Evolutionary conservation across 2,329 filamentous ascomycete genomes (phyloP).

Genomic region (Lithohypha guttulata): DNA sequence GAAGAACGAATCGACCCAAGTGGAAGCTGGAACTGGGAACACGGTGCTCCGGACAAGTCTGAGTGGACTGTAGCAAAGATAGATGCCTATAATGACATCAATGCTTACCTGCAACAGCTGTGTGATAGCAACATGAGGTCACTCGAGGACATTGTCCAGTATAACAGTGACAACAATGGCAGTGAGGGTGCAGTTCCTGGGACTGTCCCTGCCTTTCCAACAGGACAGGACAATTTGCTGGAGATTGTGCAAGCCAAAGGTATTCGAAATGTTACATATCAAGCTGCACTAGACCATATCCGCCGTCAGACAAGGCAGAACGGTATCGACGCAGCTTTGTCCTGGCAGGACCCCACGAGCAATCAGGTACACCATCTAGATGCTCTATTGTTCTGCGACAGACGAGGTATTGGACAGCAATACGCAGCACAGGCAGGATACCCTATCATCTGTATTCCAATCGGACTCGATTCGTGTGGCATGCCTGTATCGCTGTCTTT

Average conservation of each 20-base stretch:
- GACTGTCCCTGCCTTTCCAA: slow-evolving; percentile 22
- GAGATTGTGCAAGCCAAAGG: slow-evolving; percentile 17
- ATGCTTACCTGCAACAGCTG: slow-evolving; percentile 15
- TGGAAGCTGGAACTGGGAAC: slow-evolving; percentile 25
- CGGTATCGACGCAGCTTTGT: slow-evolving; percentile 25
- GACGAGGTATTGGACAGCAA: slow-evolving; percentile 24
- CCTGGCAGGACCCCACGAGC: slow-evolving; percentile 17
- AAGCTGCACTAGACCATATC: slow-evolving; percentile 23
- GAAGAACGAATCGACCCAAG: slow-evolving; percentile 23
- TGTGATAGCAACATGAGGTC: slow-evolving; percentile 18
- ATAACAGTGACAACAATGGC: slow-evolving; percentile 18
- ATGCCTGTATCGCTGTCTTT: slow-evolving; percentile 21
- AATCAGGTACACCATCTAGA: slow-evolving; percentile 16
- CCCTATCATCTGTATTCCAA: slow-evolving; percentile 24
- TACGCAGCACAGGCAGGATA: slow-evolving; percentile 27
- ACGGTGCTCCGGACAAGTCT: slow-evolving; percentile 13
- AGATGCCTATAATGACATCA: slow-evolving; percentile 19
- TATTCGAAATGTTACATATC: slow-evolving; percentile 21
- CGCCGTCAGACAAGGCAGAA: slow-evolving; percentile 22
- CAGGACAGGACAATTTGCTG: slow-evolving; percentile 21
- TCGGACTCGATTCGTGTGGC: slow-evolving; percentile 23
- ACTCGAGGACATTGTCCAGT: slow-evolving; percentile 17
- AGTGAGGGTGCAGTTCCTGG: slow-evolving; percentile 20
- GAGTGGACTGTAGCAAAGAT: slow-evolving; percentile 13
- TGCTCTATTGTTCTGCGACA: slow-evolving; percentile 25